Base-by-base conservation (phyloP, 2,329 filamentous ascomycete genomes). In the Coniochaeta hoffmannii region DNA sequence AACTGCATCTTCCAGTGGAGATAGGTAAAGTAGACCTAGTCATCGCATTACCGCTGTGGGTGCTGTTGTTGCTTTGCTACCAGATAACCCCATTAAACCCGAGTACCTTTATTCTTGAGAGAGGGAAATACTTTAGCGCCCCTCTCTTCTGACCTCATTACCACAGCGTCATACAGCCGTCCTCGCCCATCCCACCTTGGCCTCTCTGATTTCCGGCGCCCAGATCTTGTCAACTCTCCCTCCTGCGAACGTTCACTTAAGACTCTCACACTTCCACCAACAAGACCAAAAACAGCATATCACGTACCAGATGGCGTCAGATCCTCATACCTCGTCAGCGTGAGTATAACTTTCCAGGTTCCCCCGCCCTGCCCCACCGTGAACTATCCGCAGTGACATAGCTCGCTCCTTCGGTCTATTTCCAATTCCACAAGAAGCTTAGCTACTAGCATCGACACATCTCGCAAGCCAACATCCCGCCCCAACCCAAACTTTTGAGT, bases 231-330 rank as follows among this genome's bases (percentile, higher is more conserved):
- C 22, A 46, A 50, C 35, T 54, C 28, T 26, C 28, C 57, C 19
- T 57, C 46, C 34, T n/a, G n/a, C n/a, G n/a, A n/a, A n/a, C 32
- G n/a, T n/a, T 41, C 19, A 17, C 53, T 32, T 44, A 19, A 14
- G 22, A 17, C 5, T 36, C 28, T 44, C 31, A 52, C 44, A 30
- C 36, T 36, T 28, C 46, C 28, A 49, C 24, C 36, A 32, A 32
- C 36, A 55, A 50, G 46, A 55, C 53, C 57, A 26, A 56, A 49
- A 46, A 38, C n/a, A n/a, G n/a, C n/a, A n/a, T n/a, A n/a, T n/a
- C n/a, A n/a, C n/a, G n/a, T n/a, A n/a, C 58, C 62, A 62, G 59
- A 66, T 68, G 65, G 60, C 66, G 49, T 59, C 65, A 55, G 65
- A 68, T 35, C 49, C 61, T 58, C 65, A 67, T 56, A 58, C 61